Evolutionary conservation across 2,329 filamentous ascomycete species (phyloP), one percentile per base, ranked within the genome.

Genomic region (Diplodia seriata): DNA sequence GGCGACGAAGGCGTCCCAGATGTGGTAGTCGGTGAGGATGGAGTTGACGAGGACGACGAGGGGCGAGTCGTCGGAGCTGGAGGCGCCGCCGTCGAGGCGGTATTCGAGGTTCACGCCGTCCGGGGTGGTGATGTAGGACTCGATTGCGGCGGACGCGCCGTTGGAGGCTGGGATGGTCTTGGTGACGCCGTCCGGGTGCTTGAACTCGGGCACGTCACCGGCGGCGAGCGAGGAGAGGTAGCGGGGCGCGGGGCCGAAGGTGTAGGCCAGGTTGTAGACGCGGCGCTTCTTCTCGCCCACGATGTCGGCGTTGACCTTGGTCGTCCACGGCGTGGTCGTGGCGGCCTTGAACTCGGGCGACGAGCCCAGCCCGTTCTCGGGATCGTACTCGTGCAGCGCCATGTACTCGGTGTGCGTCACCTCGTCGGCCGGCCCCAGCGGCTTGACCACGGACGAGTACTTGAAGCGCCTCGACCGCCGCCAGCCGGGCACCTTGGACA

Each of bases 401-500:
- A 94, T 80, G 33, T 71, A 68, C 71, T 88, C 87, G 0, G 84
- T 82, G 20, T 82, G 81, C 31, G 80, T 70, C 1, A 77, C 56
- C 55, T 79, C 77, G 14, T 63, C 66, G 18, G 40, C 38, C 4
- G 66, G 56, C 26, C 85, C 81, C 67, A 90, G 88, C 9, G 66
- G 56, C 57, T 68, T 68, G n/a, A 68, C 66, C 2, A 93, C 82
- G 38, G 83, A 83, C 0, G 89, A 89, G 3, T 90, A 91, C 68
- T 86, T 85, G 78, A 90, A 93, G 51, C 90, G 81, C 49, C 92
- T 85, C 18, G 90, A 90, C 47, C 92, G 87, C 69, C 91, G 80
- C 91, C 92, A 97, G 4, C 93, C 93, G 0, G 91, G 90, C 0
- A 94, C 85, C 74, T 90, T 90, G 70, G 89, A 82, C 68, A 96